Base-by-base conservation (phyloP, 257 asterid genomes). In the Petunia secreta region DNA sequence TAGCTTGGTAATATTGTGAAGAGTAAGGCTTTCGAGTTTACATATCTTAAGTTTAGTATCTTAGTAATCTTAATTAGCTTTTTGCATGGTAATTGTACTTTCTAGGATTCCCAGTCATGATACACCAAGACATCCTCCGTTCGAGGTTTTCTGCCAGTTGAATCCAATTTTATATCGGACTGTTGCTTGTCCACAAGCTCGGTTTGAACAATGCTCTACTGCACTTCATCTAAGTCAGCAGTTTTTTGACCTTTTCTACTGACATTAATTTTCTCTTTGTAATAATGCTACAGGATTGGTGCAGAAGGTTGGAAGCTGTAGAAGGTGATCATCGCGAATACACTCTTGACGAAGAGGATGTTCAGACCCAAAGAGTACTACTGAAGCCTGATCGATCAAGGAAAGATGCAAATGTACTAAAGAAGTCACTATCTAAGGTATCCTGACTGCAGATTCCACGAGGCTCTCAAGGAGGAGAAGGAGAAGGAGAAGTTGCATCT, bases 391-490 rank as follows among this genome's bases (percentile, higher is more conserved):
- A 76, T 57, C 81, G 81, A 52, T 82, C 84, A n/a, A 76, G 57
- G 73, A 76, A 82, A 65, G 81, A 76, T 66, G 81, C 81, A 63
- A 82, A 34, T 76, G 55, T 82, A 16, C 36, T 82, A 75, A 78
- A 82, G 77, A 81, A 64, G 53, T 75, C 81, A 1, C 81, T 81
- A 75, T 81, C 84, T 63, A 62, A 44, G 77, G 5, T 81, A 81
- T 64, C 81, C 84, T 16, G 81, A 81, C 7, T 64, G 63, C 8
- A 62, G 59, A 37, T 41, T 75, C 69, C 69, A 64, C 3, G 78
- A 75, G 71, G 81, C 84, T 9, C 84, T 81, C 52, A 38, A 53
- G 48, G 84, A 81, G 54, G 84, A 81, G 71, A 75, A 81, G 58
- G 81, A 75, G 25, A 25, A 25, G 25, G 25, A 25, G 63, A 81